Percentiles rank a stretch among this genome's conserved stretches.
phyloP scores from a whole-genome alignment of 73 alveolate species.

The Stentor roeselii region DNA sequence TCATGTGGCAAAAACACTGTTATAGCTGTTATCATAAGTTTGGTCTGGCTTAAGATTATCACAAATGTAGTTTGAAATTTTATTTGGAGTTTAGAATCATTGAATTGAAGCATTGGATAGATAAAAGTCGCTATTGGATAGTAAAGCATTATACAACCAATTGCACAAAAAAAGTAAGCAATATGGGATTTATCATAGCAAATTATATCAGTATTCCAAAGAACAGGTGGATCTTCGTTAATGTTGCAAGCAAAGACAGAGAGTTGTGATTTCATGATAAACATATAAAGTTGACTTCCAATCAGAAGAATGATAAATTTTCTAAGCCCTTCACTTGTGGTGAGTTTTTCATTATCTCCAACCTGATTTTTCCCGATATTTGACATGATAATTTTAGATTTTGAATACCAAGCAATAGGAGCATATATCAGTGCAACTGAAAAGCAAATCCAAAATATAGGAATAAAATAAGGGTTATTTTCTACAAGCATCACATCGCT shows the following conservation, averaged over 20 bases:
- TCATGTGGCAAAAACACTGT: constrained; percentile 17
- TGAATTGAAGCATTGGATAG: constrained; percentile 5
- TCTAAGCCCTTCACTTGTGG: neutral
- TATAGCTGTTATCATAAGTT: neutral
- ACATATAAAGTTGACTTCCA: neutral
- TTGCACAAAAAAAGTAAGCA: neutral
- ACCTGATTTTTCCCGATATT: neutral
- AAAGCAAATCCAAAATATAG: constrained; percentile 9
- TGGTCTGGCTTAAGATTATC: constrained; percentile 1
- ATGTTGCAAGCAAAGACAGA: neutral
- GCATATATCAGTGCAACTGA: neutral
- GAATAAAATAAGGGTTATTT: neutral
- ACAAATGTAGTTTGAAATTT: constrained; percentile 5
- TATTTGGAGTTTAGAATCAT: neutral
- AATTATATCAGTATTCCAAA: neutral
- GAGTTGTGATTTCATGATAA: neutral
- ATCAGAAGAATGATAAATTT: neutral
- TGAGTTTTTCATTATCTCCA: constrained; percentile 2
- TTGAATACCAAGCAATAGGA: neutral
- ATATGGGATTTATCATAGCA: neutral
- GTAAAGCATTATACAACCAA: neutral
- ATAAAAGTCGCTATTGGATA: constrained; percentile 32
- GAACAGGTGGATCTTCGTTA: neutral
- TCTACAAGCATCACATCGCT: neutral
- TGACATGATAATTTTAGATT: neutral